phyloP scores from a whole-genome alignment of 306 rosid species.

The Medicago truncatula region MtrunA17r5.0-ANR NC_053043.1:4637501-4638000 shows the following conservation, averaged over 20 bases:
- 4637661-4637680: too few species aligned
- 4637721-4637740: too few species aligned
- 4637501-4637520: too few species aligned
- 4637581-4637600: constrained; percentile 3
- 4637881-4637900: neutral
- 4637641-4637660: too few species aligned
- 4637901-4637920: neutral
- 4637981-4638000: constrained; percentile 19
- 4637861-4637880: constrained; percentile 10
- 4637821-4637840: too few species aligned
- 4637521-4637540: neutral
- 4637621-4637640: too few species aligned
- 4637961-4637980: constrained; percentile 8
- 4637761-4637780: too few species aligned
- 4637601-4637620: neutral
- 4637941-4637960: neutral
- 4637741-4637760: too few species aligned
- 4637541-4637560: neutral
- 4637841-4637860: constrained; percentile 6
- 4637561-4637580: neutral
- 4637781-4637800: too few species aligned
- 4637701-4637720: too few species aligned
- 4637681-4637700: too few species aligned
- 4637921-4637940: constrained; percentile 20
- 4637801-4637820: too few species aligned